Conservation (phyloP, 2,329 filamentous ascomycete species). For the Coniochaeta pulveracea region DNA sequence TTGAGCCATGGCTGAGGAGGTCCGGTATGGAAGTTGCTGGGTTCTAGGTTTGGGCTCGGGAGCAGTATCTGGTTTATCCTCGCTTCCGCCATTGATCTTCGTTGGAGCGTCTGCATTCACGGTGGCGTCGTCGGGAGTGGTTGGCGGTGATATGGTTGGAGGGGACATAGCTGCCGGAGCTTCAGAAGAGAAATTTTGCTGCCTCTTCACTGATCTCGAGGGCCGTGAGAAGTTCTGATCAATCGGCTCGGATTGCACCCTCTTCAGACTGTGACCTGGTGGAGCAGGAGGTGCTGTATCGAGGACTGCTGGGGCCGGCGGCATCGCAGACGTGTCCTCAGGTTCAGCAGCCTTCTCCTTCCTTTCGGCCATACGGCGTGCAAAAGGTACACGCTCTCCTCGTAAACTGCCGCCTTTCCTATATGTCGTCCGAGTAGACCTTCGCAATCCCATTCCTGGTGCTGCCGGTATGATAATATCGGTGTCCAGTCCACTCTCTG, state of each 20-base stretch:
- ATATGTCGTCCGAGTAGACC: conserved; percentile 88
- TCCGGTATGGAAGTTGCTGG: conserved; percentile 22
- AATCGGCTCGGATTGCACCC: conserved; percentile 61
- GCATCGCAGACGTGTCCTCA: conserved; percentile 30
- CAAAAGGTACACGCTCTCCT: conserved; percentile 63
- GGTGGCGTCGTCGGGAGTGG: too few relatives aligned
- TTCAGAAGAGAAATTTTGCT: conserved; percentile 38
- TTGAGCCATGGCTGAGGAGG: conserved; percentile 18
- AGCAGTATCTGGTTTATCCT: conserved; percentile 8
- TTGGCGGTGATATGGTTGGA: too few relatives aligned
- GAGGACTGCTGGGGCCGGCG: conserved; percentile 19
- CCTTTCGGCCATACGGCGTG: conserved; percentile 56
- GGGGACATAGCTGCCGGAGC: conserved; percentile 10
- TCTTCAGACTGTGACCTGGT: conserved; percentile 39
- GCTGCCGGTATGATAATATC: conserved; percentile 79
- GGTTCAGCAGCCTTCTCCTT: conserved; percentile 47
- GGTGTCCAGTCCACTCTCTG: conserved; percentile 35
- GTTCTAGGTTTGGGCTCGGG: conserved; percentile 13
- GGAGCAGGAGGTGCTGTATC: conserved; percentile 28
- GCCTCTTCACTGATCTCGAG: conserved; percentile 31
- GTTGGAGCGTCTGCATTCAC: background rate
- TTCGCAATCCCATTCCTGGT: conserved; percentile 67
- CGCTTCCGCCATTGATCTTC: conserved; percentile 3
- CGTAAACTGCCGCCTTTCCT: conserved; percentile 74
- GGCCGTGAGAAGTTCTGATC: conserved; percentile 55